Base-by-base conservation (phyloP, 2,329 filamentous ascomycete genomes). In the Tolypocladium sp. region DNA sequence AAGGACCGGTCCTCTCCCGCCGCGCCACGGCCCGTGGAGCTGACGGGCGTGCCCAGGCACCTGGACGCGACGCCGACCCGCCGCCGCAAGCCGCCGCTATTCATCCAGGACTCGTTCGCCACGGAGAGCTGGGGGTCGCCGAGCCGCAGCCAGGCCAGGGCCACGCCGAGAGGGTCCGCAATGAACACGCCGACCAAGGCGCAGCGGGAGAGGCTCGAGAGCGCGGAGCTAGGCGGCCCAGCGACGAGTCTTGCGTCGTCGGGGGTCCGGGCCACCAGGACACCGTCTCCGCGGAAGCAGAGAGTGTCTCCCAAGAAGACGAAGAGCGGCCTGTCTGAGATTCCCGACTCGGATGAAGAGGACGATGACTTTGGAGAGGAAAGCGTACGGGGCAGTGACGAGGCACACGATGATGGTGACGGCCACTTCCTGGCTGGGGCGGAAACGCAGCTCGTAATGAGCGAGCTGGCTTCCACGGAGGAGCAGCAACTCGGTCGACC, bases 301-400 rank as follows among this genome's bases (percentile, higher is more conserved):
- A 27, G 53, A 3, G 35, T 17, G 13, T 55, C 40, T 27, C 20
- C 25, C 56, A 38, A n/a, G 17, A 57, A 42, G 12, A 27, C 46
- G 3, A 30, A 20, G 15, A 53, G 33, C 33, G 58, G 38, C 0
- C 15, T 57, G 4, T 59, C 56, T 25, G 78, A 81, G 59, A 81
- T 82, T 37, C 77, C 79, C 0, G 80, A 82, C 60, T 80, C 79
- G 1, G 80, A 82, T 42, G 78, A 76, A 13, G 77, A 79, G 8
- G 70, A 70, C 2, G 65, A 66, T 0, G 63, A 61, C 17, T 67
- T 67, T 57, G 66, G 55, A 49, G 59, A 27, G 33, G 38, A 55
- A 7, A 54, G 30, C 41, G 13, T 13, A 4, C 25, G 35, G 4
- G 70, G 69, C 1, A 64, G 68, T 2, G 66, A 68, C 5, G 49